Evolutionary conservation across 2,329 filamentous ascomycete genomes (phyloP), one percentile per base, ranked within the genome.

Genomic region (Colletotrichum gloeosporioides): DNA sequence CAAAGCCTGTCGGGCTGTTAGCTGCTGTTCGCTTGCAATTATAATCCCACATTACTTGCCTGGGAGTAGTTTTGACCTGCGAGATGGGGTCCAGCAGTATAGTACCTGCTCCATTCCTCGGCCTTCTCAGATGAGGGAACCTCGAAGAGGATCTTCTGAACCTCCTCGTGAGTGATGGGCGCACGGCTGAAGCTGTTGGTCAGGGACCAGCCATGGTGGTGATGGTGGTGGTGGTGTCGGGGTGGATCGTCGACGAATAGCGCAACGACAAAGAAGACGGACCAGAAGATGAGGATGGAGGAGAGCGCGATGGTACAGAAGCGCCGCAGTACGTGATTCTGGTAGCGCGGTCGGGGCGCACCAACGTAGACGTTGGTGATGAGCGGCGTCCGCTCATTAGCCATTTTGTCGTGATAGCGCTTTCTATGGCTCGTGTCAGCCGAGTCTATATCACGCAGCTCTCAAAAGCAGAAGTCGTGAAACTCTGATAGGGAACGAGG

Each of bases 31-130:
- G 18, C 9, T 22, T 5, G 4, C 25, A 9, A 4, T 10, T 13
- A 44, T 8, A 16, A 18, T 22, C 22, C 22, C 3, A 36, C 49
- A 25, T 18, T 8, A 65, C 80, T 75, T 83, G 88, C 90, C 86
- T 95, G 94, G 66, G 93, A 95, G 76, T 93, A 89, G 82, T 96
- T 97, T 85, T 93, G 92, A 25, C 95, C 95, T 1, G 93, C 94
- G 65, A 96, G 85, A 84, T 96, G 95, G 22, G 93, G 90, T 0
- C 95, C 95, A 0, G 93, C 87, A 0, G 95, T 95, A 81, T 96
- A 96, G 83, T 96, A 96, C 77, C 88, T 88, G 83, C 92, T 95
- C 94, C 94, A 96, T 85, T 95, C 92, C 78, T 90, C 88, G 10
- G 90, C 90, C 78, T 88, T 89, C 63, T 90, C 85, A 34, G 88